Evolutionary conservation across 129 eudicot genomes (phyloP).

Genomic region (Lonicera japonica): DNA sequence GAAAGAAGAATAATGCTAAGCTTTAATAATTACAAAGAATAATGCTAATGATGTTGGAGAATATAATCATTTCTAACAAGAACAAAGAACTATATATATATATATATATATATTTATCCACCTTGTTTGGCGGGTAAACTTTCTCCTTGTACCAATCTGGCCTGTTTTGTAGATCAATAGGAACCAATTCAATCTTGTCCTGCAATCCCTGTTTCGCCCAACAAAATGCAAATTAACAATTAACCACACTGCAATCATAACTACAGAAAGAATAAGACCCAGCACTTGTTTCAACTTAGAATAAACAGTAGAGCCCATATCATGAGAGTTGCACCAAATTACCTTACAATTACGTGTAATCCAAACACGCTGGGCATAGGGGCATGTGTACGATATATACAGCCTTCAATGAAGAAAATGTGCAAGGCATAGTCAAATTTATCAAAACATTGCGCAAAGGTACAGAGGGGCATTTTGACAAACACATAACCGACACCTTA

Average conservation of each 20-base stretch:
- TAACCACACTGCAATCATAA: not conserved
- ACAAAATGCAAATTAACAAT: not conserved
- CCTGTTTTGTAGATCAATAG: conserved; percentile 76
- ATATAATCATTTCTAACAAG: too few relatives aligned
- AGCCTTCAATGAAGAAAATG: conserved; percentile 38
- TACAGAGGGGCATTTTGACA: not conserved
- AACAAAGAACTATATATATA: too few relatives aligned
- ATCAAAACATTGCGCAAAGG: not conserved
- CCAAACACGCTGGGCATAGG: conserved; percentile 90
- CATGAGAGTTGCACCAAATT: not conserved
- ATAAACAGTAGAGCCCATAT: not conserved
- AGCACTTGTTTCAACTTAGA: not conserved
- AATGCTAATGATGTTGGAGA: too few relatives aligned
- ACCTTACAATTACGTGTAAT: conserved; percentile 88
- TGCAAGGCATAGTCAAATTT: not conserved
- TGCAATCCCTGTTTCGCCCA: conserved; percentile 55
- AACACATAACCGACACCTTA: not conserved
- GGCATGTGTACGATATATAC: conserved; percentile 79
- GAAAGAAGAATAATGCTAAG: too few relatives aligned
- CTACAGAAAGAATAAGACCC: not conserved
- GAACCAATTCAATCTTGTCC: conserved; percentile 68
- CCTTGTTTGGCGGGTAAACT: conserved; percentile 84
- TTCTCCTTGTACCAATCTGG: conserved; percentile 94
- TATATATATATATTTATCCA: conserved; percentile 13
- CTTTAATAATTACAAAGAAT: too few relatives aligned